Conservation (phyloP, 805 yeast species). For the Kazachstania viticola region DNA sequence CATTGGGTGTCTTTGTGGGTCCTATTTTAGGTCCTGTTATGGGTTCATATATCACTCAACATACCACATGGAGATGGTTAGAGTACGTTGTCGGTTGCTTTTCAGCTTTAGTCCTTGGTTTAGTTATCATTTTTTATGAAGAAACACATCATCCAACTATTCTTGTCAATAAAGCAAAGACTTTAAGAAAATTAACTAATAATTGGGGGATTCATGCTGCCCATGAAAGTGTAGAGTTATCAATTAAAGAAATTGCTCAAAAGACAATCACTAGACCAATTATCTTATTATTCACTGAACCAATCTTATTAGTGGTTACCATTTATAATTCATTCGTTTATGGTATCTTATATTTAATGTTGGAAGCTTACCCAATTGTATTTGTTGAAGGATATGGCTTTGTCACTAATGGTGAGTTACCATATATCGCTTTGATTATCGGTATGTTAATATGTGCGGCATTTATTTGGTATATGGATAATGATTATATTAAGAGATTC, state of each 20-base stretch:
- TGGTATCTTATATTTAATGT: slow-evolving; percentile 62
- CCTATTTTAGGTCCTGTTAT: slow-evolving; percentile 77
- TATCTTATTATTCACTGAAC: slow-evolving; percentile 54
- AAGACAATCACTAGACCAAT: slow-evolving; percentile 61
- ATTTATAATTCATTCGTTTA: slow-evolving; percentile 70
- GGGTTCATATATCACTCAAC: slow-evolving; percentile 38
- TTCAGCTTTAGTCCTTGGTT: slow-evolving; percentile 26
- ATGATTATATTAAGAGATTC: slow-evolving; percentile 36
- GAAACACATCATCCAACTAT: slow-evolving; percentile 38
- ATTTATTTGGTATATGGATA: slow-evolving; percentile 43
- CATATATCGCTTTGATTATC: slow-evolving; percentile 64
- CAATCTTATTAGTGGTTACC: slow-evolving; percentile 54
- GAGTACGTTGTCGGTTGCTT: slow-evolving; percentile 43
- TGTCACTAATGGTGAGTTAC: slow-evolving; percentile 44
- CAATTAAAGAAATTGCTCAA: slow-evolving; percentile 46
- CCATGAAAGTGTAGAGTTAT: slow-evolving; percentile 51
- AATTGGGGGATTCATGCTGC: slow-evolving; percentile 80
- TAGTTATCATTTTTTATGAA: slow-evolving; percentile 33
- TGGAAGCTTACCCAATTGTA: slow-evolving; percentile 67
- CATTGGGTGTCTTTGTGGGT: slow-evolving; percentile 64
- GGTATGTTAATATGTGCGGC: slow-evolving; percentile 46
- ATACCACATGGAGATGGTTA: slow-evolving; percentile 37
- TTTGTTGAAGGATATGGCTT: slow-evolving; percentile 53
- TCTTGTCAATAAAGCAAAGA: slow-evolving; percentile 39
- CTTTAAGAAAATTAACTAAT: slow-evolving; percentile 53